Evolutionary conservation across 75 land plant genomes (phyloP).

Genomic region (Picea sitchensis): DNA sequence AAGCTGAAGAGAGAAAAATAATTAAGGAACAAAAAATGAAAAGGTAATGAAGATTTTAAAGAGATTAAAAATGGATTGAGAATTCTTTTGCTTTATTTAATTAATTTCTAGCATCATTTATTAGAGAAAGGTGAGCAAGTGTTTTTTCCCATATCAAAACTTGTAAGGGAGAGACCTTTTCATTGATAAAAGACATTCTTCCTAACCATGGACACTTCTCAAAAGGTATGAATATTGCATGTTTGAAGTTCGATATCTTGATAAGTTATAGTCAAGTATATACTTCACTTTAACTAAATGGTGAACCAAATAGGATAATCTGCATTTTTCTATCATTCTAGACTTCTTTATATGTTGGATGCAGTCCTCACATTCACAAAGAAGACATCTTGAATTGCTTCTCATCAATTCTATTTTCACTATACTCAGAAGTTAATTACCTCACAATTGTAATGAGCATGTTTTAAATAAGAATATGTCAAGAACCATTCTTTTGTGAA

Average conservation of each 20-base stretch:
- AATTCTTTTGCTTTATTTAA: too few species aligned
- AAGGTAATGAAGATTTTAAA: too few species aligned
- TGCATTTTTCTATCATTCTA: too few species aligned
- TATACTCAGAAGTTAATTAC: too few species aligned
- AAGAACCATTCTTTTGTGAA: too few species aligned
- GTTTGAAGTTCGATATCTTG: not conserved
- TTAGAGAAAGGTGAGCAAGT: not conserved
- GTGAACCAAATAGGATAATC: too few species aligned
- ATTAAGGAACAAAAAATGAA: too few species aligned
- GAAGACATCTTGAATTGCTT: not conserved
- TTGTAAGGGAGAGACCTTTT: not conserved
- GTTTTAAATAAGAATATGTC: too few species aligned
- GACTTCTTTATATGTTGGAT: not conserved
- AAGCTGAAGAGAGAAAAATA: too few species aligned
- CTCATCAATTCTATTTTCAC: not conserved
- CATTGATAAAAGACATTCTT: not conserved
- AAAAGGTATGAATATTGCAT: not conserved
- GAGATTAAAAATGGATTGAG: too few species aligned
- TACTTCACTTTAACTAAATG: not conserved
- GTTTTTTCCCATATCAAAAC: not conserved
- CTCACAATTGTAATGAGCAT: too few species aligned
- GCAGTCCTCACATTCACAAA: not conserved
- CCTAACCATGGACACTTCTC: not conserved
- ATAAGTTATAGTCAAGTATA: not conserved
- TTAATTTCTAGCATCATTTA: too few species aligned